A percentile compares a stretch with the other conserved stretches of the same genome.
phyloP scores from a whole-genome alignment of 2,329 filamentous ascomycete genomes.

The Apiospora sp. region DNA sequence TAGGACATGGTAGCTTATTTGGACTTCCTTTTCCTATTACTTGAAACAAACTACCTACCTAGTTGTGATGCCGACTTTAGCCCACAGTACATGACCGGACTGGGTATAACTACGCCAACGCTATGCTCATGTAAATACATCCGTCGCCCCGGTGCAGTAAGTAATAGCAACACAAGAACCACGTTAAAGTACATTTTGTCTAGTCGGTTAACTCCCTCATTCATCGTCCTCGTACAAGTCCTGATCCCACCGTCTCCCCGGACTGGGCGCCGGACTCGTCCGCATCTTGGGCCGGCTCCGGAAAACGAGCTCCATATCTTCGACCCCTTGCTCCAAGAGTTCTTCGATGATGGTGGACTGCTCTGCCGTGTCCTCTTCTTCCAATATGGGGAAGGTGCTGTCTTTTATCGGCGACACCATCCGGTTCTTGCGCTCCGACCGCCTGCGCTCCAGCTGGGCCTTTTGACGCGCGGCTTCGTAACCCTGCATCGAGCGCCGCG shows the following conservation, averaged over 20 bases:
- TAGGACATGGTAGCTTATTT: not conserved
- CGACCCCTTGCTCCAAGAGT: constrained; percentile 68
- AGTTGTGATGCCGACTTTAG: not conserved
- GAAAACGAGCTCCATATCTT: constrained; percentile 86
- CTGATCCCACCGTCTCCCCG: constrained; percentile 43
- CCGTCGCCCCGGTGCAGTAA: not conserved
- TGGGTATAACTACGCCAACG: not conserved
- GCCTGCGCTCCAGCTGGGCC: constrained; percentile 63
- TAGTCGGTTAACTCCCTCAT: not conserved
- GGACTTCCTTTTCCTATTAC: not conserved
- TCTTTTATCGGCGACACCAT: constrained; percentile 49
- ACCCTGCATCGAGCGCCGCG: constrained; percentile 67
- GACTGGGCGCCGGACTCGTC: constrained; percentile 71
- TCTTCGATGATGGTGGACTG: constrained; percentile 55
- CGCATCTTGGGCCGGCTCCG: constrained; percentile 83
- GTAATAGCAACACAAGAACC: not conserved
- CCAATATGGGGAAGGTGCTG: constrained; percentile 56
- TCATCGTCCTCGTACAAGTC: not conserved
- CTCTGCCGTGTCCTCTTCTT: constrained; percentile 50
- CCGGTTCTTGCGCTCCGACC: constrained; percentile 58
- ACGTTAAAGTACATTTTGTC: not conserved
- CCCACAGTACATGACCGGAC: not conserved
- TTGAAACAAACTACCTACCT: not conserved
- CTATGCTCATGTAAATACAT: not conserved
- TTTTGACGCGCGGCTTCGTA: constrained; percentile 68